Evolutionary conservation across 768 basidiomycete species (phyloP).

Genomic region (Hebeloma cylindrosporum): DNA sequence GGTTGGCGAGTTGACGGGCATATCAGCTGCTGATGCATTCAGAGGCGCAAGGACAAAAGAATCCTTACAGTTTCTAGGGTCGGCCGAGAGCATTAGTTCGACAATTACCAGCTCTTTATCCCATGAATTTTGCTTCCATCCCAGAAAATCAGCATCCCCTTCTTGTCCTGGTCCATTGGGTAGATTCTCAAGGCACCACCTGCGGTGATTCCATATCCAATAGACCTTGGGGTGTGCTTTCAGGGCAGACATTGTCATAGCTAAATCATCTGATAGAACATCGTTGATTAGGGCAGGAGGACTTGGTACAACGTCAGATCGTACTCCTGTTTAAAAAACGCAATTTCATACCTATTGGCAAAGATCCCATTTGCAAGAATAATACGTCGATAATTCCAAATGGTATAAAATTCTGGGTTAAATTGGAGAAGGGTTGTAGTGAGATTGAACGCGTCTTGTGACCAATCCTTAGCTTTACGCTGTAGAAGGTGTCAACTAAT

Average conservation of each 20-base stretch:
- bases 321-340: not conserved
- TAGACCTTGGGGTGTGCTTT: slow-evolving; percentile 93
- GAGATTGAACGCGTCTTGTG: slow-evolving; percentile 69
- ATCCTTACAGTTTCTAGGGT: slow-evolving; percentile 83
- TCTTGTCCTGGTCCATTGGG: slow-evolving; percentile 65
- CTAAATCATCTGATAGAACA: slow-evolving; percentile 69
- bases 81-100: slow-evolving; percentile 89
- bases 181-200: slow-evolving; percentile 90
- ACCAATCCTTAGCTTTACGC: slow-evolving; percentile 73
- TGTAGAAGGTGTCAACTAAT: slow-evolving; percentile 31
- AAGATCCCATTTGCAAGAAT: slow-evolving; percentile 78
- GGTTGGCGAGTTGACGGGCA: slow-evolving; percentile 9
- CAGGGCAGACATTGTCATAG: slow-evolving; percentile 78
- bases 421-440: slow-evolving; percentile 75
- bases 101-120: slow-evolving; percentile 81
- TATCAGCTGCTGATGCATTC: too few relatives aligned
- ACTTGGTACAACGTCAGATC: slow-evolving; percentile 41
- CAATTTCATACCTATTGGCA: slow-evolving; percentile 49
- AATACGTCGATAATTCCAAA: slow-evolving; percentile 91
- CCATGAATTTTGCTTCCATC: slow-evolving; percentile 86
- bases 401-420: slow-evolving; percentile 95
- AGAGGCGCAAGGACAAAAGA: slow-evolving; percentile 25
- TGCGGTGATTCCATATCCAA: slow-evolving; percentile 97
- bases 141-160: slow-evolving; percentile 43
- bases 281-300: slow-evolving; percentile 59